These are phyloP conservation scores for Lophiostoma macrostomum DNA, from an alignment of 495 filamentous ascomycete genomes.

Conservation along the genomic window DNA sequence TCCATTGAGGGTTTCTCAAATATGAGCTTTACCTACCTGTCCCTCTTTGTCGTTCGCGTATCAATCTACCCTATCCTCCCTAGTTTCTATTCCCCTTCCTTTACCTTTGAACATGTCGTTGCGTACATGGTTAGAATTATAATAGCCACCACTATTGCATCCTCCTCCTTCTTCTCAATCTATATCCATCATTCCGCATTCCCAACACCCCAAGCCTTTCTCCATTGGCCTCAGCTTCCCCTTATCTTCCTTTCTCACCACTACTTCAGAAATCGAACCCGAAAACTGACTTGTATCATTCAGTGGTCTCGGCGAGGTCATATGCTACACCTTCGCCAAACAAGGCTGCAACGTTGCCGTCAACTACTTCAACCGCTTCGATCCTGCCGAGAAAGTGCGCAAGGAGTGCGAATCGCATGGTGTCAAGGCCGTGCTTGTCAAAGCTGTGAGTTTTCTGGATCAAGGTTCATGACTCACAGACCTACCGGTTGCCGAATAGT, in stretches of 20 bases:
- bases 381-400: constrained; percentile 54
- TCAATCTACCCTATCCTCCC: no score
- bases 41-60: neutral
- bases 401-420: constrained; percentile 51
- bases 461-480: no score
- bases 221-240: neutral
- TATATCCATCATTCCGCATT: neutral
- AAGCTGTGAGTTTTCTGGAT: constrained; percentile 63
- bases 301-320: constrained; percentile 64
- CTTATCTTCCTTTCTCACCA: neutral
- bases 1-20: neutral
- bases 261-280: neutral
- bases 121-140: no score
- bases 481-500: neutral
- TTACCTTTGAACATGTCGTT: no score
- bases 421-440: constrained; percentile 55
- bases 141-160: no score
- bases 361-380: constrained; percentile 60
- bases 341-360: constrained; percentile 67
- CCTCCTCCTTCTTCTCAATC: no score
- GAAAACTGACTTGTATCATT: neutral
- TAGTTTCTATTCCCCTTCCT: no score
- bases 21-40: neutral
- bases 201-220: neutral
- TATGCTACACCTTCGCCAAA: constrained; percentile 62